Percentiles rank a stretch among this genome's conserved stretches.
phyloP scores from a whole-genome alignment of 2,329 filamentous ascomycete species.

The Clarireedia paspali region DNA sequence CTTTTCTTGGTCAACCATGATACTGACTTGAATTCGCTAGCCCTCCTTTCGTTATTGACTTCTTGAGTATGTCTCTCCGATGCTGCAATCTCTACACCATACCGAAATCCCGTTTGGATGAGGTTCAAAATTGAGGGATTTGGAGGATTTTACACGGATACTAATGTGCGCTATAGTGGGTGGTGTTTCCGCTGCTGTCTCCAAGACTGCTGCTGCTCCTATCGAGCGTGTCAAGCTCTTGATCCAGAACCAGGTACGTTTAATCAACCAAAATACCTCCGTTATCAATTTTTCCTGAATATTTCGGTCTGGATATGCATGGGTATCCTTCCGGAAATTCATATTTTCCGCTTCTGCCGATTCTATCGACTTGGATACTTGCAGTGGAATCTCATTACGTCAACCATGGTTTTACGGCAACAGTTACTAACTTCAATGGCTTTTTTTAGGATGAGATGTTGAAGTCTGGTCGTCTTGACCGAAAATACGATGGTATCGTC shows the following conservation, averaged over 20 bases:
- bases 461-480: slow-evolving; percentile 95
- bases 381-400: background rate
- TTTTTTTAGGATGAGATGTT: slow-evolving; percentile 92
- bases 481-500: slow-evolving; percentile 86
- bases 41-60: slow-evolving; percentile 89
- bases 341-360: background rate
- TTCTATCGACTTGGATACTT: background rate
- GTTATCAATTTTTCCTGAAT: slow-evolving; percentile 6
- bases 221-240: slow-evolving; percentile 99
- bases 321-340: background rate
- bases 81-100: slow-evolving; percentile 6
- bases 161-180: slow-evolving; percentile 61
- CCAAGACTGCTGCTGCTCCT: slow-evolving; percentile 98
- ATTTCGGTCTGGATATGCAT: slow-evolving; percentile 14
- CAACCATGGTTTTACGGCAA: background rate
- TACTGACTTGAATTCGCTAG: slow-evolving; percentile 34
- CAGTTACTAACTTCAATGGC: slow-evolving; percentile 14
- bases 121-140: slow-evolving; percentile 5
- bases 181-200: slow-evolving; percentile 99
- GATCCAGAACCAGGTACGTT: slow-evolving; percentile 98
- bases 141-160: background rate
- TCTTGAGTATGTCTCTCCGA: slow-evolving; percentile 76
- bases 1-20: slow-evolving; percentile 7
- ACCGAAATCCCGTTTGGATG: slow-evolving; percentile 10
- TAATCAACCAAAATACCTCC: background rate